phyloP scores from a whole-genome alignment of 768 basidiomycete genomes.

The Erythrobasidium yunnanense region DNA sequence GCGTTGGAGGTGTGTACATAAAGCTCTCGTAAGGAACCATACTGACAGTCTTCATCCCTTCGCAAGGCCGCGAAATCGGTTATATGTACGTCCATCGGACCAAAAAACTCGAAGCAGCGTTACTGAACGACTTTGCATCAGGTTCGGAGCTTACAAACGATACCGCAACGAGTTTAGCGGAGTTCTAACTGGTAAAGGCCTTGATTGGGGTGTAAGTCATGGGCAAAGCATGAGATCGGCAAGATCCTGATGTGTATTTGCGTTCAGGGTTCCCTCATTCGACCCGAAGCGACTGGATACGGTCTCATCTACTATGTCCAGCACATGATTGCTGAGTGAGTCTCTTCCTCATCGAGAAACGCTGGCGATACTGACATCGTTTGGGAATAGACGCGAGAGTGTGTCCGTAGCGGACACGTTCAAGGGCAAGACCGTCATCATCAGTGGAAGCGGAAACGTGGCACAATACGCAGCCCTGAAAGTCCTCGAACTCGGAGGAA shows the following conservation, averaged over 20 bases:
- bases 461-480: slow-evolving; percentile 59
- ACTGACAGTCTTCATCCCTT: neutral
- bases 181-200: slow-evolving; percentile 62
- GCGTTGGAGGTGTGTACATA: slow-evolving; percentile 49
- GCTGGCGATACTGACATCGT: neutral
- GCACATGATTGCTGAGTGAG: slow-evolving; percentile 47
- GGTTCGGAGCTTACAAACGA: slow-evolving; percentile 62
- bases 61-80: slow-evolving; percentile 55
- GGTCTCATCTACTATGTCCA: slow-evolving; percentile 67
- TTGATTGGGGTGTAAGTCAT: slow-evolving; percentile 50
- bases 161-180: slow-evolving; percentile 58
- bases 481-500: slow-evolving; percentile 63
- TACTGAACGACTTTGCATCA: no score
- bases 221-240: slow-evolving; percentile 24
- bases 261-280: slow-evolving; percentile 50
- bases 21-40: neutral
- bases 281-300: slow-evolving; percentile 60
- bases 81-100: slow-evolving; percentile 54
- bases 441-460: slow-evolving; percentile 60
- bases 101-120: no score
- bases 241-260: slow-evolving; percentile 28
- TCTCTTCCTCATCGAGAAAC: slow-evolving; percentile 36
- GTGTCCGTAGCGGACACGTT: slow-evolving; percentile 52
- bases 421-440: slow-evolving; percentile 45
- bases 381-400: slow-evolving; percentile 49